Conservation (phyloP, 139 green algal species). For the Volvox reticuliferus region DNA sequence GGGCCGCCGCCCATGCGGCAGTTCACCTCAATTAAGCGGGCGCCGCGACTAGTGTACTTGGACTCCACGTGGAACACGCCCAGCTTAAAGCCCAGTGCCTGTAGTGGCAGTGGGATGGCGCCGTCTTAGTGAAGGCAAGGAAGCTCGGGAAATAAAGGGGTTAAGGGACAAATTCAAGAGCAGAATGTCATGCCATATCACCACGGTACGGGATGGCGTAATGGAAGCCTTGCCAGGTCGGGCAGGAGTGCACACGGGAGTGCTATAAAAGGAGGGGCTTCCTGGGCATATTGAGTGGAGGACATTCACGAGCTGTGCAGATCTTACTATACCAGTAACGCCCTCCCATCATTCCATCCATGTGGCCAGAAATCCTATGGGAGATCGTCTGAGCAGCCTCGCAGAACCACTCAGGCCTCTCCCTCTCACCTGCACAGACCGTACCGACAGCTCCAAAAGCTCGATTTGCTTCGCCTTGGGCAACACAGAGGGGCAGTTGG, state of each 20-base stretch:
- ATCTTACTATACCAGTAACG: neutral
- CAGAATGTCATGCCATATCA: neutral
- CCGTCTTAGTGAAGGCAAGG: no score
- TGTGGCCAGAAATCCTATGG: no score
- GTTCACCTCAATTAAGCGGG: conserved; percentile 93
- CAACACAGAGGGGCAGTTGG: conserved; percentile 89
- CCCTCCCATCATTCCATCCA: neutral
- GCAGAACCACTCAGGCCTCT: no score
- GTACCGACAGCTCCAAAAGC: conserved; percentile 84
- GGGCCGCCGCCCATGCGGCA: conserved; percentile 92
- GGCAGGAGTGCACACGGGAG: no score
- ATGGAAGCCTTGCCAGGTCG: no score
- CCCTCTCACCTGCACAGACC: conserved; percentile 66
- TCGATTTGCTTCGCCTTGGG: conserved; percentile 79
- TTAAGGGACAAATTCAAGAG: neutral
- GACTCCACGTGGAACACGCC: conserved; percentile 94
- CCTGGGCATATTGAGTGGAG: no score
- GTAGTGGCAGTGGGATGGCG: neutral
- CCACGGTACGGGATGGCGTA: no score
- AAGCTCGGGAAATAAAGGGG: no score
- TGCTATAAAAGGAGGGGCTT: no score
- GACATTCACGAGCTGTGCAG: no score
- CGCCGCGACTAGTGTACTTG: conserved; percentile 87
- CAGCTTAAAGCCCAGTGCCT: conserved; percentile 65
- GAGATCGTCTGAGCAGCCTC: no score